These are phyloP conservation scores for Salvia hispanica DNA, from an alignment of 257 asterid species.

Conservation along the genomic window DNA sequence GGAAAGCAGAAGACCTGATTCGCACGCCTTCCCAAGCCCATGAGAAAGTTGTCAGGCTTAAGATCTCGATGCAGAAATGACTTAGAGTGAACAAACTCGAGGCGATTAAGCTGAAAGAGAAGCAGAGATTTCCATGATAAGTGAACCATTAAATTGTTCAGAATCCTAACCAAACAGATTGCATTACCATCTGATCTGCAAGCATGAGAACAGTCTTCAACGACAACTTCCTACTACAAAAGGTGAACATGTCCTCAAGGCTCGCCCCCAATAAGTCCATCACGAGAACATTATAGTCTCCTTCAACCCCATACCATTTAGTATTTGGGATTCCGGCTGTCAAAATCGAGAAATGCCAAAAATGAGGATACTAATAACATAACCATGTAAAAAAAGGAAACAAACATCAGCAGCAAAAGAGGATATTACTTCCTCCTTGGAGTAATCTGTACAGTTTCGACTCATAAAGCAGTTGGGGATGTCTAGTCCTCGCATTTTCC, in stretches of 20 bases:
- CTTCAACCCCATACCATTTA: slow-evolving; percentile 73
- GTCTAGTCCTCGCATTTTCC: slow-evolving; percentile 72
- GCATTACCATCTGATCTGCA: slow-evolving; percentile 72
- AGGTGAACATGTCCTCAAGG: slow-evolving; percentile 71
- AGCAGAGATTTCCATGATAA: slow-evolving; percentile 20
- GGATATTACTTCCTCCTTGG: slow-evolving; percentile 66
- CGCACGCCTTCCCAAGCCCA: slow-evolving; percentile 78
- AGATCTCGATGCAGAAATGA: slow-evolving; percentile 73
- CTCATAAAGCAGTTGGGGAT: slow-evolving; percentile 67
- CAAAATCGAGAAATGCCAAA: slow-evolving; percentile 32
- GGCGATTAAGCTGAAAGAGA: slow-evolving; percentile 52
- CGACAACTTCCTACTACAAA: slow-evolving; percentile 69
- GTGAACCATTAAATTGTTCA: slow-evolving; percentile 7
- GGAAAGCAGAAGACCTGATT: slow-evolving; percentile 51
- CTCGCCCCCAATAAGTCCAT: slow-evolving; percentile 80
- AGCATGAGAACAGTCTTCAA: slow-evolving; percentile 78
- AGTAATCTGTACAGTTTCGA: slow-evolving; percentile 66
- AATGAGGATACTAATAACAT: slow-evolving; percentile 28
- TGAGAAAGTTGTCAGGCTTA: slow-evolving; percentile 76
- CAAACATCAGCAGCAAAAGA: slow-evolving; percentile 10
- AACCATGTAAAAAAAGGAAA: slow-evolving; percentile 10
- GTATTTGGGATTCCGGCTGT: slow-evolving; percentile 67
- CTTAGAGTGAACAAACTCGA: slow-evolving; percentile 62
- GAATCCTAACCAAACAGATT: slow-evolving; percentile 24
- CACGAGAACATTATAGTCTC: slow-evolving; percentile 70